Evolutionary conservation across 2,329 filamentous ascomycete genomes (phyloP).

Genomic region (Cercospora sesami): DNA sequence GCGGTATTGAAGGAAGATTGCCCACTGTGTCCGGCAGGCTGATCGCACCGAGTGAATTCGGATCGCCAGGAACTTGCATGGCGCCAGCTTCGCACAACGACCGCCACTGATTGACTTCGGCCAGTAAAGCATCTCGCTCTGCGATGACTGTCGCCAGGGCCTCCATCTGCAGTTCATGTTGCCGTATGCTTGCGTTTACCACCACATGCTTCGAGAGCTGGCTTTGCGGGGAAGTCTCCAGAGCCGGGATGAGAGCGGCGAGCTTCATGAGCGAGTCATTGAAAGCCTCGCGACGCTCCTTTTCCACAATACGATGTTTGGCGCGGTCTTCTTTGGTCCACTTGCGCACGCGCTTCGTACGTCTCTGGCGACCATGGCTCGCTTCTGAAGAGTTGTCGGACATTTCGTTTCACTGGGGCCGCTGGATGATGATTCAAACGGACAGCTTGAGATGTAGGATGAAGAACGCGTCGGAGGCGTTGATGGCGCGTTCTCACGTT

Average conservation of each 20-base stretch:
- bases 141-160: slow-evolving; percentile 4
- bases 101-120: background rate
- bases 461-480: too few species aligned
- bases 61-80: background rate
- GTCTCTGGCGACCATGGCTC: background rate
- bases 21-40: background rate
- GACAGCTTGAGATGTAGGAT: background rate
- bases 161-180: slow-evolving; percentile 15
- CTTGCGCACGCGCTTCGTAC: slow-evolving; percentile 13
- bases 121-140: slow-evolving; percentile 9
- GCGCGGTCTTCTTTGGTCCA: slow-evolving; percentile 16
- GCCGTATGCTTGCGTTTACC: slow-evolving; percentile 19
- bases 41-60: background rate
- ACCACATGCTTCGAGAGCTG: slow-evolving; percentile 26
- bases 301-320: slow-evolving; percentile 22
- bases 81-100: background rate
- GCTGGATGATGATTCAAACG: background rate
- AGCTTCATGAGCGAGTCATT: slow-evolving; percentile 20
- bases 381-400: background rate
- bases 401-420: background rate
- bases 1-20: background rate
- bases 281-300: slow-evolving; percentile 22
- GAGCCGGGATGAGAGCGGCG: slow-evolving; percentile 17
- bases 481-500: background rate
- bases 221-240: slow-evolving; percentile 20